phyloP scores from a whole-genome alignment of 768 basidiomycete genomes.

The Boletus edulis region DNA sequence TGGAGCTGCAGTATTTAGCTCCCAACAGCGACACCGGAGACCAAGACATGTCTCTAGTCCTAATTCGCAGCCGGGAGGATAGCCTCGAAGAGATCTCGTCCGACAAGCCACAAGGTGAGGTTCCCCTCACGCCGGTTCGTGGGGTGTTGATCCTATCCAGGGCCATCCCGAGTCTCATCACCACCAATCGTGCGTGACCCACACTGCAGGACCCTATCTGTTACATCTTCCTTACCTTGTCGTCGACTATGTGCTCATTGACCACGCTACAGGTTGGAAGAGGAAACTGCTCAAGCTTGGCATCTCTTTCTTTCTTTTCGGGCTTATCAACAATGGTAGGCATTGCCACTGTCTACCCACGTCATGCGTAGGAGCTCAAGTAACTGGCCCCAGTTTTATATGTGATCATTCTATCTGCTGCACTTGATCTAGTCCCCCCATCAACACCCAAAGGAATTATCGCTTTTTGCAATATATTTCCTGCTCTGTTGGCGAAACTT shows the following conservation, averaged over 20 bases:
- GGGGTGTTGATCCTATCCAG: conserved; percentile 29
- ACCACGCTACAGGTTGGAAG: conserved; percentile 17
- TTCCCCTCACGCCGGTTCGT: conserved; percentile 2
- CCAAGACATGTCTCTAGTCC: conserved; percentile 10
- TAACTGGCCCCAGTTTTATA: conserved; percentile 64
- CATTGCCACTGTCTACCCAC: conserved; percentile 32
- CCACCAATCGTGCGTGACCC: conserved; percentile 1
- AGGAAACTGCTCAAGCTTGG: conserved; percentile 38
- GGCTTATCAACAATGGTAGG: conserved; percentile 87
- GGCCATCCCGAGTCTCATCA: conserved; percentile 13
- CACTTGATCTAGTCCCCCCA: conserved; percentile 89
- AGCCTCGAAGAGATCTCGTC: conserved; percentile 8
- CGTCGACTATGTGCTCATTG: conserved; percentile 16
- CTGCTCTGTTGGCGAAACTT: conserved; percentile 82
- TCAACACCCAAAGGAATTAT: conserved; percentile 94
- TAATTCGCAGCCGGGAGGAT: conserved; percentile 9
- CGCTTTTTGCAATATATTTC: conserved; percentile 92
- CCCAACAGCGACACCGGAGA: neutral
- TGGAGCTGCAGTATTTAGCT: conserved; percentile 22
- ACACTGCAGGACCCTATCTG: conserved; percentile 17
- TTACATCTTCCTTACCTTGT: conserved; percentile 14
- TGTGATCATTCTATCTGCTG: conserved; percentile 95
- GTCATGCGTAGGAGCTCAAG: neutral
- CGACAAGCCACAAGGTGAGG: conserved; percentile 26
- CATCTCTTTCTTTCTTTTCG: conserved; percentile 85